Evolutionary conservation across 257 asterid genomes (phyloP).

Genomic region (Fraxinus cuspidata): DNA sequence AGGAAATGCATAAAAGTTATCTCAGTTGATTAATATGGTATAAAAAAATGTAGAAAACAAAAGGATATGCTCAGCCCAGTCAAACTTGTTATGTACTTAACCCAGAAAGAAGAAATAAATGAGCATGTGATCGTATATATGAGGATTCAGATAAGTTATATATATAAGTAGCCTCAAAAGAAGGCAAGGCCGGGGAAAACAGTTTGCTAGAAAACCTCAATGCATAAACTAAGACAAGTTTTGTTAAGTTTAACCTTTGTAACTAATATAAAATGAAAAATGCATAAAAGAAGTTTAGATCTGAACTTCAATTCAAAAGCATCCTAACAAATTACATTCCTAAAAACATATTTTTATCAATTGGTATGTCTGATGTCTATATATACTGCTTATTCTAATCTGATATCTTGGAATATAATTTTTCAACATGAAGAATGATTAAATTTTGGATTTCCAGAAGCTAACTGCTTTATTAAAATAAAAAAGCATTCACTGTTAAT

Average conservation of each 20-base stretch:
- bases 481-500: background rate
- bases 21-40: background rate
- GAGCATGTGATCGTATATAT: background rate
- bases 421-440: background rate
- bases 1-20: background rate
- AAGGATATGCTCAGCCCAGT: background rate
- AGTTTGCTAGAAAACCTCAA: background rate
- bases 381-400: background rate
- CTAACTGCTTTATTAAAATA: background rate
- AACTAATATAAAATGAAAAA: background rate
- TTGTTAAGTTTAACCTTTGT: background rate
- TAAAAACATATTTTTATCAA: background rate
- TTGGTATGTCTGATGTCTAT: background rate
- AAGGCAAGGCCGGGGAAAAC: background rate
- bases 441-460: background rate
- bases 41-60: background rate
- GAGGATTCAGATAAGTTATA: background rate
- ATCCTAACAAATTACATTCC: background rate
- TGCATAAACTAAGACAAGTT: background rate
- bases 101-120: background rate
- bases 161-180: background rate
- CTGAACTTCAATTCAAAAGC: background rate
- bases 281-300: background rate
- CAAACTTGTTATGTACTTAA: background rate
- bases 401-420: background rate